phyloP scores from a whole-genome alignment of 345 rosid genomes.

The Kandelia obovata region DNA sequence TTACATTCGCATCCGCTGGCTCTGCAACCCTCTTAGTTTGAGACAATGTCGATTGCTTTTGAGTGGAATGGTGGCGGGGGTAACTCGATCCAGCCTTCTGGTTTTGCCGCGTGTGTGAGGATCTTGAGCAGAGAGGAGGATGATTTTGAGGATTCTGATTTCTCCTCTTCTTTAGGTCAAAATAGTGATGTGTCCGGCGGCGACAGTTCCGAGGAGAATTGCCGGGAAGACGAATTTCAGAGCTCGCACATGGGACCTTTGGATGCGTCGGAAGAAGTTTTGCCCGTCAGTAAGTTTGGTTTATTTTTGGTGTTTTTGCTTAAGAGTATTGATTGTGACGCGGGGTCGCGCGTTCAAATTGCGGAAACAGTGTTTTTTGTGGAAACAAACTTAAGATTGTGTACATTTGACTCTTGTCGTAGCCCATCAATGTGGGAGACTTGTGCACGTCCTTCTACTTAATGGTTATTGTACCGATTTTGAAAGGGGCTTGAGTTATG shows the following conservation, averaged over 20 bases:
- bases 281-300: slow-evolving; percentile 29
- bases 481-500: neutral
- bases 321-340: neutral
- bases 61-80: neutral
- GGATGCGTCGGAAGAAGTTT: slow-evolving; percentile 32
- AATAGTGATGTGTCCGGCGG: slow-evolving; percentile 23
- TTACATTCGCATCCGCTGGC: too few relatives aligned
- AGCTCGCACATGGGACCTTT: slow-evolving; percentile 40
- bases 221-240: slow-evolving; percentile 26
- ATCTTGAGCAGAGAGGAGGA: neutral
- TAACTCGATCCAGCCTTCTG: slow-evolving; percentile 6
- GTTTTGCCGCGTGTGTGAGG: neutral
- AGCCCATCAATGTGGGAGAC: too few relatives aligned
- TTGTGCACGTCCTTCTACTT: neutral
- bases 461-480: neutral
- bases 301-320: neutral
- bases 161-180: slow-evolving; percentile 13
- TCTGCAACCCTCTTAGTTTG: too few relatives aligned
- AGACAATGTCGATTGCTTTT: slow-evolving; percentile 15
- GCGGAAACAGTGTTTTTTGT: neutral
- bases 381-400: too few relatives aligned
- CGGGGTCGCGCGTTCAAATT: neutral
- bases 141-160: slow-evolving; percentile 9
- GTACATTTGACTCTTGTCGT: too few relatives aligned
- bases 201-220: slow-evolving; percentile 18